phyloP scores from a whole-genome alignment of 306 rosid genomes.

The Morella rubra region DNA sequence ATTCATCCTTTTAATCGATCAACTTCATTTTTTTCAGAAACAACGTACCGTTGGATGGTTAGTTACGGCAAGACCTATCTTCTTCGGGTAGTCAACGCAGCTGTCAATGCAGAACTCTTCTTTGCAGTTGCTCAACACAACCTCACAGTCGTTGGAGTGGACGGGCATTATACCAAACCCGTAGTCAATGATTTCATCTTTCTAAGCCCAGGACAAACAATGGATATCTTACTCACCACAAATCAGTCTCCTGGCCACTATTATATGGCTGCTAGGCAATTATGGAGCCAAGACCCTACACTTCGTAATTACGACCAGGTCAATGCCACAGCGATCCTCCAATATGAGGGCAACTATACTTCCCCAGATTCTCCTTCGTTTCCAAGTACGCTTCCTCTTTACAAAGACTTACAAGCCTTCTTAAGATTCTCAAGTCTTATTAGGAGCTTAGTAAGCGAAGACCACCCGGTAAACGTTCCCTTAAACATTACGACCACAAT shows the following conservation, averaged over 20 bases:
- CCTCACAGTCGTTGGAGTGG: conserved; percentile 42
- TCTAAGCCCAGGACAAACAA: conserved; percentile 52
- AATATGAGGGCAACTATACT: conserved; percentile 32
- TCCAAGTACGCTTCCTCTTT: conserved; percentile 27
- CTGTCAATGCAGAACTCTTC: conserved; percentile 33
- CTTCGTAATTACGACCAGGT: conserved; percentile 26
- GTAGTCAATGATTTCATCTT: conserved; percentile 30
- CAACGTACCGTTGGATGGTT: conserved; percentile 33
- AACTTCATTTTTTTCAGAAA: conserved; percentile 5
- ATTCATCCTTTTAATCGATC: neutral
- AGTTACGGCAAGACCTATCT: conserved; percentile 39
- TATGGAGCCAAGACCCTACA: conserved; percentile 3
- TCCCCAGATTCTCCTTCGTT: conserved; percentile 11
- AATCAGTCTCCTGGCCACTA: conserved; percentile 38
- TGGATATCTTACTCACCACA: conserved; percentile 38
- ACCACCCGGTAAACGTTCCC: conserved; percentile 37
- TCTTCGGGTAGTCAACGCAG: conserved; percentile 44
- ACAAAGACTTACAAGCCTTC: conserved; percentile 31
- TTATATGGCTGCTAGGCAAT: conserved; percentile 47
- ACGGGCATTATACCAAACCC: conserved; percentile 40
- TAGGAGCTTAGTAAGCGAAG: conserved; percentile 33
- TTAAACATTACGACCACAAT: conserved; percentile 29
- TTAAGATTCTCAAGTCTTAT: conserved; percentile 24
- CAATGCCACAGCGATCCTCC: conserved; percentile 41
- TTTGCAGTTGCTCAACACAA: conserved; percentile 45